These are phyloP conservation scores for Erysimum cheiranthoides DNA, from an alignment of 345 rosid genomes.

Conservation along the genomic window DNA sequence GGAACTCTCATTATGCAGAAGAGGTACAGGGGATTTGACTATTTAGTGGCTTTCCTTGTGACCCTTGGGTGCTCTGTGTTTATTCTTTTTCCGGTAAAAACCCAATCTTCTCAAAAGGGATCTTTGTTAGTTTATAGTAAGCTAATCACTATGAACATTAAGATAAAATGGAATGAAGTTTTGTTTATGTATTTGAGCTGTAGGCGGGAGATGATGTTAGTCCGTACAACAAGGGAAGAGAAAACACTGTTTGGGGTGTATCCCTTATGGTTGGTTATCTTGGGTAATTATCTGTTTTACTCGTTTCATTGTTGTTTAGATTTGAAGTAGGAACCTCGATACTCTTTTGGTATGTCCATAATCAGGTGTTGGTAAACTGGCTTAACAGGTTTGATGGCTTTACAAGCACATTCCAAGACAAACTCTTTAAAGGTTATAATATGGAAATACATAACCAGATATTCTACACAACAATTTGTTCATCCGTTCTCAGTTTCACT, in stretches of 20 bases:
- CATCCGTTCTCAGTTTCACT: constrained; percentile 81
- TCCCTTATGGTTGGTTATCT: constrained; percentile 92
- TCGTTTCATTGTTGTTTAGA: not conserved
- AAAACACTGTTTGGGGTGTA: constrained; percentile 93
- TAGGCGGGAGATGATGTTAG: constrained; percentile 85
- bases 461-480: constrained; percentile 90
- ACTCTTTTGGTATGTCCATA: not conserved
- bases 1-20: constrained; percentile 95
- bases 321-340: not conserved
- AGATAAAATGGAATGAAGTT: not conserved
- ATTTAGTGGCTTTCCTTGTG: constrained; percentile 83
- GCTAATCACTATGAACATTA: not conserved
- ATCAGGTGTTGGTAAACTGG: constrained; percentile 5
- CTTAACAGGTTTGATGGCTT: constrained; percentile 89
- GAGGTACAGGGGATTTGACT: constrained; percentile 80
- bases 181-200: constrained; percentile 40
- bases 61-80: constrained; percentile 91
- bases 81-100: constrained; percentile 82
- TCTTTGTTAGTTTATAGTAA: not conserved
- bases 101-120: not conserved
- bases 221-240: constrained; percentile 87
- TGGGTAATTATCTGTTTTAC: constrained; percentile 60
- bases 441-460: constrained; percentile 97
- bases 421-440: constrained; percentile 86
- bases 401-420: constrained; percentile 98